Percentiles rank a stretch among this genome's conserved stretches.
phyloP scores from a whole-genome alignment of 768 basidiomycete genomes.

The Tulasnella sp. region DNA sequence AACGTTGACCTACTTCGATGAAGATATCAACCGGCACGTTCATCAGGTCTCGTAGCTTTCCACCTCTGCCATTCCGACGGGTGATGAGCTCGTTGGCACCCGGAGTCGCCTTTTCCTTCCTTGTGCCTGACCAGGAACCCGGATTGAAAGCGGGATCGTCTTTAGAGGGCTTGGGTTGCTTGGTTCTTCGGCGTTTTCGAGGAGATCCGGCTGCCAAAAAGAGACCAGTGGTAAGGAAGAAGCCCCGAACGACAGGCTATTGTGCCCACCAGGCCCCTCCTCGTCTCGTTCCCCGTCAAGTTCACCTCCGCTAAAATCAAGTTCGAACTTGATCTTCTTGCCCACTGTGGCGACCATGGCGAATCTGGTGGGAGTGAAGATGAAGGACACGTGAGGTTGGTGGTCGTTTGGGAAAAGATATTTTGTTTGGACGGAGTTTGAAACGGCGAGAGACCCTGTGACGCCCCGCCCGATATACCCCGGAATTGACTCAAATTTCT shows the following conservation, averaged over 20 bases:
- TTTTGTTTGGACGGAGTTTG: no score
- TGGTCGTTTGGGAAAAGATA: no score
- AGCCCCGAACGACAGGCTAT: neutral
- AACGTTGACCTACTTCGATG: slow-evolving; percentile 9
- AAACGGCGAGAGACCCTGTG: no score
- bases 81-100: neutral
- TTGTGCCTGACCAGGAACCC: neutral
- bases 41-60: slow-evolving; percentile 29
- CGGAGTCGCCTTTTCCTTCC: neutral
- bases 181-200: neutral
- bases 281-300: neutral
- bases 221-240: neutral
- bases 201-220: neutral
- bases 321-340: neutral
- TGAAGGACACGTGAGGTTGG: neutral
- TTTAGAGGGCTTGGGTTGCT: neutral
- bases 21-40: slow-evolving; percentile 31
- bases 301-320: neutral
- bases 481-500: no score
- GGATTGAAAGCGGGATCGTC: neutral
- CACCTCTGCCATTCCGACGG: neutral
- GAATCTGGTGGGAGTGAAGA: neutral
- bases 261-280: neutral
- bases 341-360: neutral
- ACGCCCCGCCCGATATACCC: no score